A percentile compares a stretch with the other conserved stretches of the same genome.
Conservation (phyloP, 345 rosid genomes). For the Eucalyptus marginata region DNA sequence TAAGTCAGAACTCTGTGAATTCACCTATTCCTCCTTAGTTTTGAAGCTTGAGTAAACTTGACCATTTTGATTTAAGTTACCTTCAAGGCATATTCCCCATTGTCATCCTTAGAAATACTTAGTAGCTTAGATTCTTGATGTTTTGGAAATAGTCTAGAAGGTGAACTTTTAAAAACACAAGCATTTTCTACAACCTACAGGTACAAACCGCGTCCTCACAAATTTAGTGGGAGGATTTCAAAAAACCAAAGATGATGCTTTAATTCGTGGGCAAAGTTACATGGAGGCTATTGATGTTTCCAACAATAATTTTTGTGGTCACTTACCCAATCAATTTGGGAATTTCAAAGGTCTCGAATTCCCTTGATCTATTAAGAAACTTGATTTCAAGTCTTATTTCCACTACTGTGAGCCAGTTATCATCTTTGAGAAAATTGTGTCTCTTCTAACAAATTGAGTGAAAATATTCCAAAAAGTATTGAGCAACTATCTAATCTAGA, state of each 20-base stretch:
- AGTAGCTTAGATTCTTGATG: neutral
- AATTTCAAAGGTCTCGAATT: neutral
- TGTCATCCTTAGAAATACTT: neutral
- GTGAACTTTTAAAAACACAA: neutral
- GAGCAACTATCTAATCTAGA: neutral
- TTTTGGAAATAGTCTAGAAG: neutral
- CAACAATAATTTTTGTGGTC: neutral
- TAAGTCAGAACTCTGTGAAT: neutral
- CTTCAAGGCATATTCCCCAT: neutral
- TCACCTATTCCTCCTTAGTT: neutral
- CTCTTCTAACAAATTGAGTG: neutral
- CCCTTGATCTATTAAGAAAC: neutral
- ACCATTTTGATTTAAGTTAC: neutral
- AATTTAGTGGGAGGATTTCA: neutral
- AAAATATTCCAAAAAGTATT: neutral
- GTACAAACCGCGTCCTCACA: neutral
- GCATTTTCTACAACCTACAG: neutral
- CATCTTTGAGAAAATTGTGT: too few species aligned
- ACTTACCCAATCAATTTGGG: neutral
- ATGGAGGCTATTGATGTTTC: neutral
- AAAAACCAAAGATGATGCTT: neutral
- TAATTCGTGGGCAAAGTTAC: accelerated
- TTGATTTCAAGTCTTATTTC: neutral
- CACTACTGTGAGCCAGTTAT: neutral
- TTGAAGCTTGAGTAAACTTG: too few species aligned